phyloP scores from a whole-genome alignment of 2,329 filamentous ascomycete genomes.

The Clonostachys chloroleuca region DNA sequence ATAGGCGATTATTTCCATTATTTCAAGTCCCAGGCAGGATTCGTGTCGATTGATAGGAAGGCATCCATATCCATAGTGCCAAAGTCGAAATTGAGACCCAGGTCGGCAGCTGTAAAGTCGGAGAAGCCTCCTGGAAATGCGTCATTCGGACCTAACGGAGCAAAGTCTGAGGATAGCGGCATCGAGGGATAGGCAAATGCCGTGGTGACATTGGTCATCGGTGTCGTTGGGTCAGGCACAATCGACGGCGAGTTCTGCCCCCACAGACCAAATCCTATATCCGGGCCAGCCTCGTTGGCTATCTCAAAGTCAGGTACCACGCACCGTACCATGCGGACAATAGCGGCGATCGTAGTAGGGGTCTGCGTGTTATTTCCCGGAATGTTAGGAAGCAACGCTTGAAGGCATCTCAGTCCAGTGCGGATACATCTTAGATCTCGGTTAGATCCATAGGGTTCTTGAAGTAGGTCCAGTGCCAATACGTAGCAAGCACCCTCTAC shows the following conservation, averaged over 20 bases:
- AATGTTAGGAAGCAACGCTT: slow-evolving; percentile 20
- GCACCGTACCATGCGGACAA: slow-evolving; percentile 20
- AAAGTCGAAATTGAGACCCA: slow-evolving; percentile 21
- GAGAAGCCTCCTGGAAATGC: neutral
- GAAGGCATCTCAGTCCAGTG: slow-evolving; percentile 25
- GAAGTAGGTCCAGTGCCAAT: slow-evolving; percentile 34
- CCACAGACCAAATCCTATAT: too few relatives aligned
- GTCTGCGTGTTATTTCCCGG: slow-evolving; percentile 10
- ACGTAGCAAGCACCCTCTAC: slow-evolving; percentile 32
- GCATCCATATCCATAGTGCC: slow-evolving; percentile 23
- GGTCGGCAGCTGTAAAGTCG: slow-evolving; percentile 19
- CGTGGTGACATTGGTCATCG: neutral
- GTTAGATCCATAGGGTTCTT: slow-evolving; percentile 25
- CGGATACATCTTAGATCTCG: slow-evolving; percentile 35
- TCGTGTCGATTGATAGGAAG: slow-evolving; percentile 20
- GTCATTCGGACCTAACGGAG: too few relatives aligned
- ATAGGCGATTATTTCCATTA: too few relatives aligned
- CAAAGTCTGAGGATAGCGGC: slow-evolving; percentile 13
- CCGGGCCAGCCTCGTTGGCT: neutral
- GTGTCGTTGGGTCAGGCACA: neutral
- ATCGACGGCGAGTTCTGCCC: too few relatives aligned
- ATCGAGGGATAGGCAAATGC: slow-evolving; percentile 14
- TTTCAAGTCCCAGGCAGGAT: slow-evolving; percentile 1
- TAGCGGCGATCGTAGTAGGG: slow-evolving; percentile 14
- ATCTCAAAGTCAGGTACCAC: slow-evolving; percentile 15